These are phyloP conservation scores for Conticribra weissflogii DNA, from an alignment of 108 stramenopile species.

Conservation along the genomic window DNA sequence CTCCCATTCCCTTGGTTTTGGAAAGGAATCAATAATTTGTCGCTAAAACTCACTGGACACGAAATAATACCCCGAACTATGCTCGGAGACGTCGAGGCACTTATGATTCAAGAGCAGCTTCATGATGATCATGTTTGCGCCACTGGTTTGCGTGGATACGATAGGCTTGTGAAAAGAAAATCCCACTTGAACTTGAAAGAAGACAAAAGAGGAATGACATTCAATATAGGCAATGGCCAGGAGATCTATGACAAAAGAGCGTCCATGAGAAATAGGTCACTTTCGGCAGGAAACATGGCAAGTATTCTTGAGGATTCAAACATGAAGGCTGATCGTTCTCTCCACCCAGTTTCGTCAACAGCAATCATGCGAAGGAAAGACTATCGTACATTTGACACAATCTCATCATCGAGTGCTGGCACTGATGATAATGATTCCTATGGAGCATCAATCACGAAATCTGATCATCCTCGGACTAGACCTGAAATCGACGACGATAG, in stretches of 20 bases:
- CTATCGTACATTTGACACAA: not conserved
- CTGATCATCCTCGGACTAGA: not conserved
- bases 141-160: conserved; percentile 47
- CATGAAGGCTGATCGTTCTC: no score
- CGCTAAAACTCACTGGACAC: conserved; percentile 20
- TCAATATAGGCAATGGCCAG: not conserved
- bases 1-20: conserved; percentile 50
- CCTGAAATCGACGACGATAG: conserved; percentile 35
- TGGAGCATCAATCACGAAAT: not conserved
- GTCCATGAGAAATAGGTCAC: not conserved
- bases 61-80: conserved; percentile 44
- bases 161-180: conserved; percentile 4
- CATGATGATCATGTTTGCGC: conserved; percentile 43
- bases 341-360: no score
- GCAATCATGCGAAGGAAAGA: not conserved
- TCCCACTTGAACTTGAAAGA: not conserved
- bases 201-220: conserved; percentile 1
- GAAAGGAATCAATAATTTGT: conserved; percentile 37
- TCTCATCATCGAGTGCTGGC: not conserved
- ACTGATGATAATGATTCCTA: not conserved
- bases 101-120: conserved; percentile 28
- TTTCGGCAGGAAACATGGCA: not conserved
- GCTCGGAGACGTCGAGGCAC: conserved; percentile 37
- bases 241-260: not conserved
- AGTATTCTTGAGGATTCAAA: not conserved